phyloP scores from a whole-genome alignment of 1,284 basidiomycete genomes.

The Exobasidium cylindrosporum region DNA sequence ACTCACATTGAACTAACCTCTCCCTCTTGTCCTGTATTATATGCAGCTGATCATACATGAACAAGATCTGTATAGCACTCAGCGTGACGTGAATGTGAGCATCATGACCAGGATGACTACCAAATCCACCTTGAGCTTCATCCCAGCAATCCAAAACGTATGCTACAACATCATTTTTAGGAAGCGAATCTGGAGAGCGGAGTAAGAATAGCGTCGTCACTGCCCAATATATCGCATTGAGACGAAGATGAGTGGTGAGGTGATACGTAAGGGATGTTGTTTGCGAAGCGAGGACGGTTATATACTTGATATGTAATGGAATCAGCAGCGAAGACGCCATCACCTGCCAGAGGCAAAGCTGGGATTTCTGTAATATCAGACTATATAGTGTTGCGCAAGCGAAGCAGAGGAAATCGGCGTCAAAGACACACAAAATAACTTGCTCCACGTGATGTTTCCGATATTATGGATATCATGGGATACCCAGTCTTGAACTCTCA shows the following conservation, averaged over 20 bases:
- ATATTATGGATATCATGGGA: no score
- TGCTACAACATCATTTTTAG: constrained; percentile 76
- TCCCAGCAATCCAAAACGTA: constrained; percentile 90
- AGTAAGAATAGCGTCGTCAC: constrained; percentile 80
- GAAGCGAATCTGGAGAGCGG: constrained; percentile 71
- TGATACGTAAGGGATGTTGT: constrained; percentile 66
- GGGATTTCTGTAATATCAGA: no score
- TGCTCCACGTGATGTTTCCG: no score
- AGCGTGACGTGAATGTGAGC: constrained; percentile 82
- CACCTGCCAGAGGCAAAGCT: no score
- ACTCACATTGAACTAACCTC: constrained; percentile 72
- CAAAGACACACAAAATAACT: no score
- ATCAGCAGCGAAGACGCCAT: constrained; percentile 6
- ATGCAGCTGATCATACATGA: constrained; percentile 78
- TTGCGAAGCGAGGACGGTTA: constrained; percentile 16
- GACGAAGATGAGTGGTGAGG: constrained; percentile 84
- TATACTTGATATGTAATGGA: constrained; percentile 16
- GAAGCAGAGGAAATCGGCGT: no score
- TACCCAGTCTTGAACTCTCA: no score
- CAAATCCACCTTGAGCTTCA: constrained; percentile 69
- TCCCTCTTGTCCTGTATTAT: constrained; percentile 58
- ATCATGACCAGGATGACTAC: constrained; percentile 88
- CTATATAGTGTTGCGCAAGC: no score
- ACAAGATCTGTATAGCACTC: constrained; percentile 86
- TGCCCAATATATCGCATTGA: constrained; percentile 98